Conservation (phyloP, 139 green algal species). For the Chlamydomonas schloesseri region DNA sequence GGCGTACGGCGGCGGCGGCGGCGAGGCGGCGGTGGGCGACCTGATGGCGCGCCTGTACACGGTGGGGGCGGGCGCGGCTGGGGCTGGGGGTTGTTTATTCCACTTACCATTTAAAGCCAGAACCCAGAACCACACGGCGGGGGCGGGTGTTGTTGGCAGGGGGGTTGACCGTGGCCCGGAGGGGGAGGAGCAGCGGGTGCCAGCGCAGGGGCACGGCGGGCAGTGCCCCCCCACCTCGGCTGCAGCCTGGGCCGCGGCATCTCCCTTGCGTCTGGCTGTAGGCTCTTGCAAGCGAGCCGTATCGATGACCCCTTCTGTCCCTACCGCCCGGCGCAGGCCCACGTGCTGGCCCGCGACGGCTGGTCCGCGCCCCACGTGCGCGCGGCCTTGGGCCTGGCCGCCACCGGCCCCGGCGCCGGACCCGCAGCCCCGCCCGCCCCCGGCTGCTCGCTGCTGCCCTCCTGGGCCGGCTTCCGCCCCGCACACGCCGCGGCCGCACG, state of each 20-base stretch:
- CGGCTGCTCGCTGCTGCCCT: background rate
- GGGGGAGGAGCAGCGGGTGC: too few species aligned
- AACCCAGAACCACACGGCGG: too few species aligned
- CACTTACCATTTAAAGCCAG: too few species aligned
- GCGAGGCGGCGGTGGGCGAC: background rate
- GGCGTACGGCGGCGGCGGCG: background rate
- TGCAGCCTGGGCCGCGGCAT: too few species aligned
- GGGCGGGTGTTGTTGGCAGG: too few species aligned
- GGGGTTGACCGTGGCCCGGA: too few species aligned
- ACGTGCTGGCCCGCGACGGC: constrained; percentile 21
- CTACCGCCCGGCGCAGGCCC: constrained; percentile 8
- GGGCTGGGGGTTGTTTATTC: too few species aligned
- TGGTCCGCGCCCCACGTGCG: constrained; percentile 24
- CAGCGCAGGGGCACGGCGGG: too few species aligned
- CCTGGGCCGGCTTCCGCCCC: background rate
- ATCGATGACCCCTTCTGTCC: too few species aligned
- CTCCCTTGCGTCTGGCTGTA: too few species aligned
- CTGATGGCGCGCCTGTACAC: constrained; percentile 9
- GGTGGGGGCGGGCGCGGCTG: background rate
- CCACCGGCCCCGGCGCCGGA: background rate
- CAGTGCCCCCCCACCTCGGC: too few species aligned
- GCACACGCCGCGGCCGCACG: background rate
- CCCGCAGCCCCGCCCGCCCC: background rate
- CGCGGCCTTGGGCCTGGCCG: constrained; percentile 3
- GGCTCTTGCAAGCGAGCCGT: too few species aligned